A percentile compares a stretch with the other conserved stretches of the same genome.
Conservation (phyloP, 352 stramenopile species). For the Phytophthora cajani region DNA sequence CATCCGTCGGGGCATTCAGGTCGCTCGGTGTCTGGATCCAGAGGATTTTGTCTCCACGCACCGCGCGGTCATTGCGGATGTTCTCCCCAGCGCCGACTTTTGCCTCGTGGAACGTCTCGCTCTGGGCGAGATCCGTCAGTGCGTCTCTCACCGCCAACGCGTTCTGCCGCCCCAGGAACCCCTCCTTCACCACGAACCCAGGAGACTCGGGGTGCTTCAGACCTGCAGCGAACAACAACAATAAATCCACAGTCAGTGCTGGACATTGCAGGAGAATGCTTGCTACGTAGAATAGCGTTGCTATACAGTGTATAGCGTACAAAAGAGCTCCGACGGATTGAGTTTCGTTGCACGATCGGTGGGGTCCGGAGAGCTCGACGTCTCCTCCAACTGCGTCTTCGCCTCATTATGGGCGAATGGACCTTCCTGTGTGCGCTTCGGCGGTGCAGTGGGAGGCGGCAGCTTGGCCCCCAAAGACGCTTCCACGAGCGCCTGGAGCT, state of each 20-base stretch:
- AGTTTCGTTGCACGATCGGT: slow-evolving; percentile 24
- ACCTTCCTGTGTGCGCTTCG: not conserved
- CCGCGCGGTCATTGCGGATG: slow-evolving; percentile 41
- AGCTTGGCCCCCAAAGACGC: slow-evolving; percentile 58
- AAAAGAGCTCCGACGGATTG: slow-evolving; percentile 70
- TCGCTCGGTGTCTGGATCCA: slow-evolving; percentile 63
- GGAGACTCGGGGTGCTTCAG: slow-evolving; percentile 55
- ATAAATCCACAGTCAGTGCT: too few relatives aligned
- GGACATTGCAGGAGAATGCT: not conserved
- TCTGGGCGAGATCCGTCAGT: slow-evolving; percentile 38
- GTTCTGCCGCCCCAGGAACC: slow-evolving; percentile 48
- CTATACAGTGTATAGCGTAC: slow-evolving; percentile 27
- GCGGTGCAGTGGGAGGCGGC: slow-evolving; percentile 2
- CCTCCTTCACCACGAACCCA: slow-evolving; percentile 60
- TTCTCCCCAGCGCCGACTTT: slow-evolving; percentile 54
- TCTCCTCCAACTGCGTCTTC: not conserved
- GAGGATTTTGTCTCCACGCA: slow-evolving; percentile 73
- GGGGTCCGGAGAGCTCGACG: slow-evolving; percentile 6
- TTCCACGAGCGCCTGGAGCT: slow-evolving; percentile 71
- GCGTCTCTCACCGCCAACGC: slow-evolving; percentile 49
- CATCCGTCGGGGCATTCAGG: slow-evolving; percentile 23
- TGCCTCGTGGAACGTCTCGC: slow-evolving; percentile 50
- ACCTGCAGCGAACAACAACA: slow-evolving; percentile 25
- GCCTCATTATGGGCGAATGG: not conserved
- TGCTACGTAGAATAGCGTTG: not conserved